These are phyloP conservation scores for Coelastrella sp. DNA, from an alignment of 139 green algal species.

Conservation along the genomic window DNA sequence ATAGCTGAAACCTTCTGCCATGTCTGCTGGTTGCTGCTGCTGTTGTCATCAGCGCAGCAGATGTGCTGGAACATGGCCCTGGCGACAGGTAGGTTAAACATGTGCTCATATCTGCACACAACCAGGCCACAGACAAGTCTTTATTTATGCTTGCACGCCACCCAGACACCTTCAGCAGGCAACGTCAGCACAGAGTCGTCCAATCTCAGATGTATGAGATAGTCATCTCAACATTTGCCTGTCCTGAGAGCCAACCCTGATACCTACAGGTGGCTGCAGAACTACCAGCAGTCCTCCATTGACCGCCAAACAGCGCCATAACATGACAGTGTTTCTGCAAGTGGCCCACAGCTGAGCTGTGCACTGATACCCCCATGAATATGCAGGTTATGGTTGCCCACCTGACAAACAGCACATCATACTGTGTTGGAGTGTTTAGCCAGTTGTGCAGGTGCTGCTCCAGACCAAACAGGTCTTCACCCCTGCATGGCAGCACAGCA, in stretches of 20 bases:
- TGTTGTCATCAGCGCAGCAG: neutral
- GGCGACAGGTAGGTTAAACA: constrained; percentile 56
- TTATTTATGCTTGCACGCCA: too few relatives aligned
- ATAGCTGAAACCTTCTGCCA: neutral
- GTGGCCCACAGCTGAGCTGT: too few relatives aligned
- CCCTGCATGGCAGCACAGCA: constrained; percentile 5
- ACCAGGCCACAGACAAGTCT: neutral
- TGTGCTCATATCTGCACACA: constrained; percentile 59
- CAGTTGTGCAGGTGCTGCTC: constrained; percentile 58
- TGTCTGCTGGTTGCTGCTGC: neutral
- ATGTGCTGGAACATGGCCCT: constrained; percentile 39
- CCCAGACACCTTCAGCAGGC: too few relatives aligned
- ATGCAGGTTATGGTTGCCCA: neutral
- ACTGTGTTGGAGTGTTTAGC: constrained; percentile 18
- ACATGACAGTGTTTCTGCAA: too few relatives aligned
- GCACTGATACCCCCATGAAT: too few relatives aligned
- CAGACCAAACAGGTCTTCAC: constrained; percentile 61
- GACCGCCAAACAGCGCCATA: too few relatives aligned
- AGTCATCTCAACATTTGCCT: too few relatives aligned
- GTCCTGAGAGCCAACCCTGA: too few relatives aligned
- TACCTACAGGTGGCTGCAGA: too few relatives aligned
- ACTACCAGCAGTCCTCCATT: too few relatives aligned
- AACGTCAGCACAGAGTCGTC: too few relatives aligned
- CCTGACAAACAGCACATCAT: constrained; percentile 57
- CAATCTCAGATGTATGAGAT: too few relatives aligned